Evolutionary conservation across 805 yeast species (phyloP), one percentile per base, ranked within the genome.

Genomic region (Pachysolen tannophilus): DNA sequence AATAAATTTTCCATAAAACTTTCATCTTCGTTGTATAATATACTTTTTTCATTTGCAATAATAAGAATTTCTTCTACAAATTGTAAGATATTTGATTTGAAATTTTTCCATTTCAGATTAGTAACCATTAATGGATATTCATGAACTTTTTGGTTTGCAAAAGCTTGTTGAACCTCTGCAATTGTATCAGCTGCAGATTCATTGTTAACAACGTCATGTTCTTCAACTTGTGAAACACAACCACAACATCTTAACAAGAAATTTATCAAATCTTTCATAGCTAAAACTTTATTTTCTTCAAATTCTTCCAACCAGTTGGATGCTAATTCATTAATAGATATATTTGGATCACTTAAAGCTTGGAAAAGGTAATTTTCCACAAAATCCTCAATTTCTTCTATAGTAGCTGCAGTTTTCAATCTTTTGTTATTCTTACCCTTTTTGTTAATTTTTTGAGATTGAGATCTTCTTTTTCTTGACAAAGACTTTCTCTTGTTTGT

Each of bases 121-220:
- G 69, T 76, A 13, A 81, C 65, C 11, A 63, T 42, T 37, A 85
- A 64, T 7, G 88, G 86, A 44, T 73, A 83, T 45, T 83, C 92
- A 47, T 81, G 88, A 26, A 63, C 49, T 34, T 65, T 64, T 53
- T 82, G 88, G 10, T 63, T 60, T 35, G 69, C 63, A 45, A 83
- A 82, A 30, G 72, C 57, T 14, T 73, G 61, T 42, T 82, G 82
- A 19, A 87, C 56, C 53, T 85, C 95, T 4, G 69, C 75, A 8
- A 84, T 71, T 0, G 95, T 83, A 24, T 78, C 82, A 11, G 70
- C 61, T 1, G 92, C 82, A 6, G 83, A 72, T 28, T 82, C 87
- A 35, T 71, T 62, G 47, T 77, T 78, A 17, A 62, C 64, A 33
- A 85, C 77, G 52, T 87, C 96, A 53, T 88, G 94, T 19, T 75